These are phyloP conservation scores for Cordia subcordata DNA, from an alignment of 257 asterid species.

Conservation along the genomic window DNA sequence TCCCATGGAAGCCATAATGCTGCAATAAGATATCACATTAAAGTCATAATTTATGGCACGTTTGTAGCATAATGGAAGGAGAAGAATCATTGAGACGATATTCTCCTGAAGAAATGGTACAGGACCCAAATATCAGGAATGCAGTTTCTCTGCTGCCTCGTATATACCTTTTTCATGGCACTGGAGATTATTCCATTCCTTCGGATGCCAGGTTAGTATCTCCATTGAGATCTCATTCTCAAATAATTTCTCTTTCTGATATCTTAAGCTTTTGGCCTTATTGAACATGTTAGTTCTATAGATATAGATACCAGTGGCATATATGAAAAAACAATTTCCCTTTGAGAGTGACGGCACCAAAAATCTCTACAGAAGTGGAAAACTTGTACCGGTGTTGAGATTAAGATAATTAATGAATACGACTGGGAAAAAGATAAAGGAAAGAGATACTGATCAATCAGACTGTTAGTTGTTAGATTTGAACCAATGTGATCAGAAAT, in stretches of 20 bases:
- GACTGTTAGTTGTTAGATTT: too few species aligned
- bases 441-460: too few species aligned
- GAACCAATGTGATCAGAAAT: too few species aligned
- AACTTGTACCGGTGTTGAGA: too few species aligned
- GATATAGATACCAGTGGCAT: too few species aligned
- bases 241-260: background rate
- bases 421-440: too few species aligned
- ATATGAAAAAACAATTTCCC: background rate
- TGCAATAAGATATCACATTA: background rate
- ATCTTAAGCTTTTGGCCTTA: background rate
- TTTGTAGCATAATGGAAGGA: slow-evolving; percentile 91
- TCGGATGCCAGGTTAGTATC: slow-evolving; percentile 59
- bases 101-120: slow-evolving; percentile 79
- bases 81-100: slow-evolving; percentile 65
- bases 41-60: slow-evolving; percentile 8
- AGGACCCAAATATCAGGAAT: slow-evolving; percentile 47
- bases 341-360: too few species aligned
- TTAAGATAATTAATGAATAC: too few species aligned
- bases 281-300: too few species aligned
- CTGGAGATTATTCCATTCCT: slow-evolving; percentile 91
- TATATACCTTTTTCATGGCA: slow-evolving; percentile 80
- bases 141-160: slow-evolving; percentile 82
- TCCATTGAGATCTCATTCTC: background rate
- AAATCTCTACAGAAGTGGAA: too few species aligned
- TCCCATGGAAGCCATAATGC: too few species aligned